Evolutionary conservation across 345 rosid species (phyloP).

Genomic region (Acer yangbiense): DNA sequence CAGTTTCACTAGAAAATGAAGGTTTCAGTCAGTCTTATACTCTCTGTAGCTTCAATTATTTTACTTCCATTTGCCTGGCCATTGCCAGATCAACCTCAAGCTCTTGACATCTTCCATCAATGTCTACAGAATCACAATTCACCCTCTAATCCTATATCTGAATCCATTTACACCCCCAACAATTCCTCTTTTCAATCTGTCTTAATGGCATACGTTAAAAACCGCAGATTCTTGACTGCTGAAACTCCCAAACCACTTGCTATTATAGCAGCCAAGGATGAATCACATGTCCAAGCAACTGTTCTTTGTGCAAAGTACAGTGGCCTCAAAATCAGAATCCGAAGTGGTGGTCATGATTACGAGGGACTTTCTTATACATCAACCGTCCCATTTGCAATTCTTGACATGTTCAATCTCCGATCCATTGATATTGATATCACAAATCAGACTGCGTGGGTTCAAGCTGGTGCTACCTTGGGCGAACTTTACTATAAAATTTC

Average conservation of each 20-base stretch:
- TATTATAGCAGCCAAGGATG: constrained; percentile 53
- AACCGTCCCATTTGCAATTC: constrained; percentile 49
- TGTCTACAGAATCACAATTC: constrained; percentile 38
- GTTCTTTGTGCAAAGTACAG: constrained; percentile 44
- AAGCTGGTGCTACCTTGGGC: constrained; percentile 70
- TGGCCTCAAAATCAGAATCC: constrained; percentile 46
- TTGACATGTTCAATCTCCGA: constrained; percentile 64
- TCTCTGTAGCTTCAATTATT: not conserved
- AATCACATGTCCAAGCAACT: constrained; percentile 65
- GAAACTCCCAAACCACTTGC: constrained; percentile 55
- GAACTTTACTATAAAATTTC: constrained; percentile 57
- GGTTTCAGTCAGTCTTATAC: not conserved
- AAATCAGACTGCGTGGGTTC: constrained; percentile 65
- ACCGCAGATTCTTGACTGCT: constrained; percentile 53
- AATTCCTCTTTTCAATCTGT: constrained; percentile 48
- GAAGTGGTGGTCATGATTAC: constrained; percentile 88
- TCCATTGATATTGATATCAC: constrained; percentile 44
- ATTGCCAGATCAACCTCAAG: not conserved
- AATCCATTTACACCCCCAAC: constrained; percentile 31
- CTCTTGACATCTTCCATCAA: constrained; percentile 36
- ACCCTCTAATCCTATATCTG: constrained; percentile 32
- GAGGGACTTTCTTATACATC: constrained; percentile 70
- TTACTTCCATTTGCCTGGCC: not conserved
- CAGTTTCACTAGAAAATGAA: not conserved
- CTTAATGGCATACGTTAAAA: constrained; percentile 46